phyloP scores from a whole-genome alignment of 148 eudicot species.

The Amaranthus palmeri region DNA sequence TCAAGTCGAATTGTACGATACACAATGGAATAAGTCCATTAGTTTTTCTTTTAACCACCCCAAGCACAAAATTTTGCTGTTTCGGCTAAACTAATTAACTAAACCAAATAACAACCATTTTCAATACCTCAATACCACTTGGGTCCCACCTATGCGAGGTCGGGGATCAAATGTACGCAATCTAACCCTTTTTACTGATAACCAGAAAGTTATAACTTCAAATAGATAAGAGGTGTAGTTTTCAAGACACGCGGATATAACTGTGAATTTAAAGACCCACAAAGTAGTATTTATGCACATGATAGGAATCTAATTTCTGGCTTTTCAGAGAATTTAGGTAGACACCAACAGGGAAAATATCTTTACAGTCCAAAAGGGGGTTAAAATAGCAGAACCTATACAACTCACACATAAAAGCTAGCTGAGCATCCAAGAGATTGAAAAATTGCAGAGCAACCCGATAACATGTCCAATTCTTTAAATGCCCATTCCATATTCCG shows the following conservation, averaged over 20 bases:
- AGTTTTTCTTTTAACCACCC: not conserved
- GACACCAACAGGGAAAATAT: not conserved
- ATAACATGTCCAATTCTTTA: not conserved
- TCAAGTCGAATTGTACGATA: not conserved
- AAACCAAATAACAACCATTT: not conserved
- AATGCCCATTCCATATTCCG: not conserved
- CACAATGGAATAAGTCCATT: not conserved
- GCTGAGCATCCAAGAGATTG: not conserved
- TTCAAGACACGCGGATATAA: not conserved
- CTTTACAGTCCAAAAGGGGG: not conserved
- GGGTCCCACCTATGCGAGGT: too few species aligned
- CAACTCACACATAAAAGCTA: too few species aligned
- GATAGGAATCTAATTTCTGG: not conserved
- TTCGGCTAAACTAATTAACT: not conserved
- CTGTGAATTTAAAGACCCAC: not conserved
- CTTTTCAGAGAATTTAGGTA: not conserved
- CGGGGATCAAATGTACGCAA: too few species aligned
- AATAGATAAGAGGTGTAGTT: not conserved
- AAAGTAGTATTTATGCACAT: not conserved
- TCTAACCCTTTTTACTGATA: too few species aligned
- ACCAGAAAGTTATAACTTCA: too few species aligned
- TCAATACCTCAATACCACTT: not conserved
- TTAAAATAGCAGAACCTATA: not conserved
- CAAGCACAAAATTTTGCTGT: not conserved
- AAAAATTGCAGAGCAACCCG: not conserved